These are phyloP conservation scores for Lepiota venenata DNA, from an alignment of 768 basidiomycete genomes.

Conservation along the genomic window DNA sequence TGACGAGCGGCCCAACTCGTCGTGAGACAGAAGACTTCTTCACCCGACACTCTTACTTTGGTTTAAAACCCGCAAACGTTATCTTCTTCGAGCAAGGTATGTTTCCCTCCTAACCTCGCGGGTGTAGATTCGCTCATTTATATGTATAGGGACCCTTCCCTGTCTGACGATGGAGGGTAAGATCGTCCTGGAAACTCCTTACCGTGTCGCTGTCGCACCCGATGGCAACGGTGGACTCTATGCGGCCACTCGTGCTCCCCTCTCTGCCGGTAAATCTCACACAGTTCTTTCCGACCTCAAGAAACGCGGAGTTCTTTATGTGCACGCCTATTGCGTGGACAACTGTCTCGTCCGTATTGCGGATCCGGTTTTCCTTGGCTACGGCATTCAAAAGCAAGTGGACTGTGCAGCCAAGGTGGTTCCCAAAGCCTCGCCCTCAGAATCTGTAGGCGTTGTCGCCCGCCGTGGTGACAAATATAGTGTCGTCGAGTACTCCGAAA, in stretches of 20 bases:
- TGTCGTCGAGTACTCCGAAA: slow-evolving; percentile 98
- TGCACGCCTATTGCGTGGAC: slow-evolving; percentile 97
- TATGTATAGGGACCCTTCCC: slow-evolving; percentile 78
- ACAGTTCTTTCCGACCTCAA: slow-evolving; percentile 85
- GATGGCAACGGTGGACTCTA: slow-evolving; percentile 98
- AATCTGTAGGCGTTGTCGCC: slow-evolving; percentile 95
- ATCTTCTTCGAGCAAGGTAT: slow-evolving; percentile 96
- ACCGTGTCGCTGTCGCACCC: slow-evolving; percentile 88
- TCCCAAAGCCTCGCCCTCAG: slow-evolving; percentile 79
- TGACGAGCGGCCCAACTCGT: slow-evolving; percentile 97
- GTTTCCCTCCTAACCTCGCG: slow-evolving; percentile 10
- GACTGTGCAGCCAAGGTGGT: slow-evolving; percentile 97
- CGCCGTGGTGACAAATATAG: slow-evolving; percentile 78
- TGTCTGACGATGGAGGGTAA: slow-evolving; percentile 95
- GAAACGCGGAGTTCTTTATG: slow-evolving; percentile 73
- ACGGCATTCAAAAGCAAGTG: slow-evolving; percentile 83
- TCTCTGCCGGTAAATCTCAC: slow-evolving; percentile 53
- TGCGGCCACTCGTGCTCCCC: slow-evolving; percentile 81
- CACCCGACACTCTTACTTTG: slow-evolving; percentile 72
- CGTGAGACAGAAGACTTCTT: slow-evolving; percentile 86
- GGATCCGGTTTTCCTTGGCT: slow-evolving; percentile 96
- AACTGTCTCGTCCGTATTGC: slow-evolving; percentile 98
- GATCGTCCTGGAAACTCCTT: slow-evolving; percentile 78
- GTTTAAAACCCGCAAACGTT: slow-evolving; percentile 74
- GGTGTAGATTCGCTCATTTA: slow-evolving; percentile 8